Evolutionary conservation across 164 flowering plant species (phyloP).

Genomic region (Dillenia suffruticosa): DNA sequence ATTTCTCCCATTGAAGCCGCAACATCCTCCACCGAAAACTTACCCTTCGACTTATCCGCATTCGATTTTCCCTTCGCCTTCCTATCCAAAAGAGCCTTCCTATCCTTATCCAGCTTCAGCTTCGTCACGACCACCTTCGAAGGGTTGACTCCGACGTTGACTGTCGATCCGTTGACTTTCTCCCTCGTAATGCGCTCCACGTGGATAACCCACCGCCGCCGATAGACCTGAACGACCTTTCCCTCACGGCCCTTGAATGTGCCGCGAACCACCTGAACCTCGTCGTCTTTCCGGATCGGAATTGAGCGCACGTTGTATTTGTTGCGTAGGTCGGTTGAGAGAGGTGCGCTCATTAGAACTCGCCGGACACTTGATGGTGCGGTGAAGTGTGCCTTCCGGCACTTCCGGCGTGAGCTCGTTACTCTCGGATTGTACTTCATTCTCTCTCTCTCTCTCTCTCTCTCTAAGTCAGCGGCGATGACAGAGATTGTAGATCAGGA

Average conservation of each 20-base stretch:
- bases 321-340: constrained; percentile 24
- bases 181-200: constrained; percentile 31
- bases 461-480: no score
- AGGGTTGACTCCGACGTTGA: constrained; percentile 29
- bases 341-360: constrained; percentile 24
- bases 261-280: constrained; percentile 27
- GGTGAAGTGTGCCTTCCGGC: constrained; percentile 27
- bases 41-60: constrained; percentile 26
- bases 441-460: not conserved
- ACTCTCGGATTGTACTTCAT: constrained; percentile 21
- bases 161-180: constrained; percentile 33
- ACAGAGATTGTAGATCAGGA: no score
- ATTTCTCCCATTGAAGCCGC: constrained; percentile 12
- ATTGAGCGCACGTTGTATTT: constrained; percentile 24
- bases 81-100: constrained; percentile 25
- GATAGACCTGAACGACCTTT: constrained; percentile 26
- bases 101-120: constrained; percentile 33
- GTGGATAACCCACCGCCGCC: constrained; percentile 27
- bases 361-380: constrained; percentile 24
- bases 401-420: constrained; percentile 20
- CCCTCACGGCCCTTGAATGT: constrained; percentile 29
- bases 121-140: constrained; percentile 22
- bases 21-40: constrained; percentile 26
- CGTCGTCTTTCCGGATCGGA: constrained; percentile 29
- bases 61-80: constrained; percentile 29